A percentile compares a stretch with the other conserved stretches of the same genome.
These are phyloP conservation scores for Barnettozyma siamensis DNA, from an alignment of 805 yeast species.

Conservation along the genomic window DNA sequence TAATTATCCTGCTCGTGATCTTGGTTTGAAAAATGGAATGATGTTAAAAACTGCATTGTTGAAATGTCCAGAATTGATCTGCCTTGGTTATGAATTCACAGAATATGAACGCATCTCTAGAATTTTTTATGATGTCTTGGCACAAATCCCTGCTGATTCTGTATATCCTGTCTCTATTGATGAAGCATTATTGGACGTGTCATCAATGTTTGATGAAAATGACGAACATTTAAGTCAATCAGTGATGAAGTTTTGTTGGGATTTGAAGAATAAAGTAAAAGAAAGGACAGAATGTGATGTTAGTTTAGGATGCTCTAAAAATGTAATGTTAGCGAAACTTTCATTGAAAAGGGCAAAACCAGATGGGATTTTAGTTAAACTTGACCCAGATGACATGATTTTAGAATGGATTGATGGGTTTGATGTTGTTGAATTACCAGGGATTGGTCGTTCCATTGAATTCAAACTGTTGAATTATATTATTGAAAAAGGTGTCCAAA, in stretches of 20 bases:
- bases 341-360: slow-evolving; percentile 79
- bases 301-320: slow-evolving; percentile 73
- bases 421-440: slow-evolving; percentile 36
- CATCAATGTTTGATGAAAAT: slow-evolving; percentile 26
- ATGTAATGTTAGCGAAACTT: slow-evolving; percentile 72
- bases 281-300: slow-evolving; percentile 54
- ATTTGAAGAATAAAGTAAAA: slow-evolving; percentile 34
- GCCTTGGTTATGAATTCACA: slow-evolving; percentile 68
- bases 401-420: slow-evolving; percentile 3
- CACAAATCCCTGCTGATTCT: slow-evolving; percentile 33
- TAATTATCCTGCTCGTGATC: slow-evolving; percentile 77
- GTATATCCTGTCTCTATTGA: slow-evolving; percentile 81
- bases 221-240: slow-evolving; percentile 17
- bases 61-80: slow-evolving; percentile 59
- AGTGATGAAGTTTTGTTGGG: slow-evolving; percentile 24
- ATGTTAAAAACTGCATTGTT: slow-evolving; percentile 68
- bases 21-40: slow-evolving; percentile 84
- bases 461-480: slow-evolving; percentile 27
- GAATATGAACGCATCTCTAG: slow-evolving; percentile 64
- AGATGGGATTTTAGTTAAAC: slow-evolving; percentile 38
- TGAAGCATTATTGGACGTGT: slow-evolving; percentile 77
- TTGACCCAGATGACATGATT: slow-evolving; percentile 1
- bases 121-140: slow-evolving; percentile 55
- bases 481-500: slow-evolving; percentile 31
- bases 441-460: slow-evolving; percentile 50